phyloP scores from a whole-genome alignment of 75 land plant genomes.

The Selaginella moellendorffii region DNA sequence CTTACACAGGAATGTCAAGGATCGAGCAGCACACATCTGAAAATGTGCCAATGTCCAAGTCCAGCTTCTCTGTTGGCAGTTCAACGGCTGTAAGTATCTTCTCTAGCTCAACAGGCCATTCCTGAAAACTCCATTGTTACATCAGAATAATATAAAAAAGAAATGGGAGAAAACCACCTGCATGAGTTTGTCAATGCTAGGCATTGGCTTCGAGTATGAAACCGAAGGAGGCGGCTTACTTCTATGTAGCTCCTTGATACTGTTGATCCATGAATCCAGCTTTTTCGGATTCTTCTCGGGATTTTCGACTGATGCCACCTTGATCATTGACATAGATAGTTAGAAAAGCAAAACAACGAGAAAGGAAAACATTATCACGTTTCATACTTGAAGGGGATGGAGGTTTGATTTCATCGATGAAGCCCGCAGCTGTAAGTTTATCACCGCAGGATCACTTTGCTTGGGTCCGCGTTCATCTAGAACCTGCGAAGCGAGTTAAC shows the following conservation, averaged over 20 bases:
- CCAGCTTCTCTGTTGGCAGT: conserved; percentile 9
- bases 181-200: background rate
- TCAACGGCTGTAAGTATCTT: conserved; percentile 10
- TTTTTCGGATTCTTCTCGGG: conserved; percentile 20
- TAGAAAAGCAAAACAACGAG: background rate
- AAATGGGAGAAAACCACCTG: background rate
- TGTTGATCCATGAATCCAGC: conserved; percentile 33
- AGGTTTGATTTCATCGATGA: conserved; percentile 18
- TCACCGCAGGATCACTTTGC: conserved; percentile 29
- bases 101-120: conserved; percentile 14
- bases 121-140: conserved; percentile 10
- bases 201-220: conserved; percentile 25
- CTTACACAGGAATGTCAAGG: conserved; percentile 30
- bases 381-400: conserved; percentile 17
- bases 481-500: conserved; percentile 10
- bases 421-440: conserved; percentile 19
- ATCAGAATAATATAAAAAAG: background rate
- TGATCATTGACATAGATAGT: too few relatives aligned
- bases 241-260: conserved; percentile 27
- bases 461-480: conserved; percentile 28
- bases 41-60: conserved; percentile 23
- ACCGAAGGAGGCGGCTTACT: conserved; percentile 23
- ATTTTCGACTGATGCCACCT: background rate
- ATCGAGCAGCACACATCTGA: conserved; percentile 26
- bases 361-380: background rate